Conservation (phyloP, 306 rosid species). For the Erythrophleum fordii region DNA sequence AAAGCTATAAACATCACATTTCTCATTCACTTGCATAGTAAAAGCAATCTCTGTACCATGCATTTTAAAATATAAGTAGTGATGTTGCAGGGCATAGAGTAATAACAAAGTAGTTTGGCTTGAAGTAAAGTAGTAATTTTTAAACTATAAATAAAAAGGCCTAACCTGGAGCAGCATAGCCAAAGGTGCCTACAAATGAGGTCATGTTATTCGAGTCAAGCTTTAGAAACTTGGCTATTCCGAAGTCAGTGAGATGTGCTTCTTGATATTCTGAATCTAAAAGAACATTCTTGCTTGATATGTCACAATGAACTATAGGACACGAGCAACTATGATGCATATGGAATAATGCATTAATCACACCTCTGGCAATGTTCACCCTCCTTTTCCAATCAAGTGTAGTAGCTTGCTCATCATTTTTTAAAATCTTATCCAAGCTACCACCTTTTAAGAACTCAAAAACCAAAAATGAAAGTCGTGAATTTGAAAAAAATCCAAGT, state of each 20-base stretch:
- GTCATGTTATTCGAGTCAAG: not conserved
- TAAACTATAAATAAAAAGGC: not conserved
- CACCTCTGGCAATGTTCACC: not conserved
- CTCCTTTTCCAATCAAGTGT: not conserved
- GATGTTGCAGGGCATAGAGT: not conserved
- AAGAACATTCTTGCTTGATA: not conserved
- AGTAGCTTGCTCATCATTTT: not conserved
- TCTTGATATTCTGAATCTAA: not conserved
- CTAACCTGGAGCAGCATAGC: conserved; percentile 31
- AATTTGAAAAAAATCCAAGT: conserved; percentile 25
- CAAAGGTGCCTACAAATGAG: conserved; percentile 26
- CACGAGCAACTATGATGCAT: not conserved
- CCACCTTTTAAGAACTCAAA: conserved; percentile 22
- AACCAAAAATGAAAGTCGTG: conserved; percentile 22
- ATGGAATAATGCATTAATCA: not conserved
- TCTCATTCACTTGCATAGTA: conserved; percentile 23
- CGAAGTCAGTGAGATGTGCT: not conserved
- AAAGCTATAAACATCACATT: conserved; percentile 35
- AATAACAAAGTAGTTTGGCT: no score
- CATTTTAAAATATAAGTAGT: not conserved
- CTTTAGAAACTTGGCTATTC: conserved; percentile 22
- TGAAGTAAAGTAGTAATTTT: no score
- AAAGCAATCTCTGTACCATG: not conserved
- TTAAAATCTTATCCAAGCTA: not conserved
- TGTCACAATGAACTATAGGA: not conserved